Percentiles rank a stretch among this genome's conserved stretches.
phyloP scores from a whole-genome alignment of 2,329 filamentous ascomycete genomes.

The Phialemonium atrogriseum region DNA sequence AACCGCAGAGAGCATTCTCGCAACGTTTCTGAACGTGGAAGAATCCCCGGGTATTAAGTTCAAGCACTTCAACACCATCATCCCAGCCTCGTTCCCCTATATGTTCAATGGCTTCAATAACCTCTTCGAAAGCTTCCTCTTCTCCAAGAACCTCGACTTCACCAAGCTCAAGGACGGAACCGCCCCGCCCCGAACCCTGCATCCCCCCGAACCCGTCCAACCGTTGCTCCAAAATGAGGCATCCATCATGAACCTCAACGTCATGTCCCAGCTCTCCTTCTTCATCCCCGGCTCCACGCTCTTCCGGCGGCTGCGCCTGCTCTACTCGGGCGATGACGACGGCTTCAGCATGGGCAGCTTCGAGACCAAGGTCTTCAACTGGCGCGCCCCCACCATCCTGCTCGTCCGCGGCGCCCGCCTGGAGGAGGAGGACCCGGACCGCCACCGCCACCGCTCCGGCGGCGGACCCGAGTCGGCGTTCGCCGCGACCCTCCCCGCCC shows the following conservation, averaged over 20 bases:
- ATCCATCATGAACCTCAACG: slow-evolving; percentile 56
- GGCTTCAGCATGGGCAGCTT: slow-evolving; percentile 75
- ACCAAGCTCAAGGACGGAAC: slow-evolving; percentile 37
- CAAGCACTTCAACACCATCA: slow-evolving; percentile 49
- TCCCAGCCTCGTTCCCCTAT: slow-evolving; percentile 54
- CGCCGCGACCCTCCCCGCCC: slow-evolving; percentile 54
- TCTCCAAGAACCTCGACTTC: slow-evolving; percentile 63
- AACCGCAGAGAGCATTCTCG: slow-evolving; percentile 57
- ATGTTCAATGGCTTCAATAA: slow-evolving; percentile 60
- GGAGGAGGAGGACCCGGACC: slow-evolving; percentile 23
- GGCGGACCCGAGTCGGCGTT: slow-evolving; percentile 48
- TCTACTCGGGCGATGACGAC: slow-evolving; percentile 63
- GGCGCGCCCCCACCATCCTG: slow-evolving; percentile 65
- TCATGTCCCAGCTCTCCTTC: slow-evolving; percentile 63
- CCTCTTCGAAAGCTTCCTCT: slow-evolving; percentile 68
- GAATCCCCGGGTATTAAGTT: slow-evolving; percentile 55
- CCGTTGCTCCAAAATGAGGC: slow-evolving; percentile 43
- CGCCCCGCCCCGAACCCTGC: slow-evolving; percentile 5
- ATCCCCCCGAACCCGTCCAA: slow-evolving; percentile 19
- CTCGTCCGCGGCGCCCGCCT: slow-evolving; percentile 60
- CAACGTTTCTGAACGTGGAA: slow-evolving; percentile 58
- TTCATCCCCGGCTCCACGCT: slow-evolving; percentile 58
- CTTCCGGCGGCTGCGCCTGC: slow-evolving; percentile 55
- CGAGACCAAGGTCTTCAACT: slow-evolving; percentile 68
- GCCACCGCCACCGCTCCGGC: slow-evolving; percentile 20